Evolutionary conservation across 192 early-diverging fungal species (phyloP).

Genomic region (Glomus cerebriforme): DNA sequence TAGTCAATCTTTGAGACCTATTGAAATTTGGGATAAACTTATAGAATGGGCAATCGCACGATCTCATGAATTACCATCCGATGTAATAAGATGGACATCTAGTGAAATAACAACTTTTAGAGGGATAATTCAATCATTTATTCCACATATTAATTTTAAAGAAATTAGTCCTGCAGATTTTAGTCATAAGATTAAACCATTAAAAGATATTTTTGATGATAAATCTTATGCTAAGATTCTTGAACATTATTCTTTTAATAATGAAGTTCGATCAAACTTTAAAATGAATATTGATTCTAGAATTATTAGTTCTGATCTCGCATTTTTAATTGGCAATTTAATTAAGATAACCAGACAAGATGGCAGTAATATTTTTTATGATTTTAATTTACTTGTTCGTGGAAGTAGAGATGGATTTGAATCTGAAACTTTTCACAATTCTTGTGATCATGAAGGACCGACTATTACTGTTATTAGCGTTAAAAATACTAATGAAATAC

Average conservation of each 20-base stretch:
- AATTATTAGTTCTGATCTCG: not conserved
- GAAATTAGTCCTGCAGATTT: not conserved
- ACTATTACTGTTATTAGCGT: slow-evolving; percentile 28
- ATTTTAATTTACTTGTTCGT: not conserved
- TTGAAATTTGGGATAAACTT: slow-evolving; percentile 1
- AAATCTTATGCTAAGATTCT: not conserved
- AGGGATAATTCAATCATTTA: not conserved
- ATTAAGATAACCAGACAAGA: not conserved
- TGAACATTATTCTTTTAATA: not conserved
- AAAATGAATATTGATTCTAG: not conserved
- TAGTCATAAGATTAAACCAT: not conserved
- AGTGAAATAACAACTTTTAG: not conserved
- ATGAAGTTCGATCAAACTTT: not conserved
- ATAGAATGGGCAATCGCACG: not conserved
- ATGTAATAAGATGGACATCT: not conserved
- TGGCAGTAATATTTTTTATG: too few relatives aligned
- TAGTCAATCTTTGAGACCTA: not conserved
- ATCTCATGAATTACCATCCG: not conserved
- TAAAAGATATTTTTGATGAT: not conserved
- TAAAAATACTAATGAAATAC: slow-evolving; percentile 26
- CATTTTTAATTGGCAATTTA: not conserved
- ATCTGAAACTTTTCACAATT: not conserved
- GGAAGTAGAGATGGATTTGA: slow-evolving; percentile 17
- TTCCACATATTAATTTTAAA: not conserved
- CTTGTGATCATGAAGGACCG: slow-evolving; percentile 34